Conservation (phyloP, 2,329 filamentous ascomycete species). For the Alternaria brassicae region DNA sequence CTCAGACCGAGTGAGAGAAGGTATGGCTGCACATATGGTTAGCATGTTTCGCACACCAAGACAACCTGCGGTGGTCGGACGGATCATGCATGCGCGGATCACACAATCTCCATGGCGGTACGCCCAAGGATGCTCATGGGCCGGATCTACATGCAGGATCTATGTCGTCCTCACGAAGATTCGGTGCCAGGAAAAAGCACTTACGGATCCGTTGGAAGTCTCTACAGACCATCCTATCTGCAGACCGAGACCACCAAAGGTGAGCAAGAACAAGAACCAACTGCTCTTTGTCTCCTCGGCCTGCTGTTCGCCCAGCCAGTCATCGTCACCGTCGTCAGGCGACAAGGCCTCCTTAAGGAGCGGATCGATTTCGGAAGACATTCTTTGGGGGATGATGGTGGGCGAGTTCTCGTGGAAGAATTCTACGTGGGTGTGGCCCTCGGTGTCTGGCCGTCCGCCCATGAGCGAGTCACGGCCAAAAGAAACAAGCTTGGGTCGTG, state of each 20-base stretch:
- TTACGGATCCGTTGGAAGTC: slow-evolving; percentile 83
- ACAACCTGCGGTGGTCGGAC: not conserved
- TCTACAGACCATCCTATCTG: slow-evolving; percentile 98
- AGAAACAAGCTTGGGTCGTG: slow-evolving; percentile 46
- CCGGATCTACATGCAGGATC: slow-evolving; percentile 12
- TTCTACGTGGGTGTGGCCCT: slow-evolving; percentile 31
- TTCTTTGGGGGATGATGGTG: slow-evolving; percentile 36
- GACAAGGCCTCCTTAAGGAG: slow-evolving; percentile 45
- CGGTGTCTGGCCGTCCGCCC: slow-evolving; percentile 25
- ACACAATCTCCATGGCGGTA: not conserved
- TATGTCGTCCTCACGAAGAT: not conserved
- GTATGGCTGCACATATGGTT: slow-evolving; percentile 52
- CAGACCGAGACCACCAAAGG: slow-evolving; percentile 82
- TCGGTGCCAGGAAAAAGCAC: slow-evolving; percentile 30
- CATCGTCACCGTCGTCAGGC: slow-evolving; percentile 42
- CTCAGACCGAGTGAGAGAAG: slow-evolving; percentile 61
- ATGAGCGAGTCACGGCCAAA: slow-evolving; percentile 41
- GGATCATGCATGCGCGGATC: not conserved
- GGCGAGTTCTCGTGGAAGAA: slow-evolving; percentile 48
- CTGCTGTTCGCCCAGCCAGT: slow-evolving; percentile 55
- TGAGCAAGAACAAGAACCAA: slow-evolving; percentile 86
- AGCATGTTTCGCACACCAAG: not conserved
- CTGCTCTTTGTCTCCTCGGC: slow-evolving; percentile 75
- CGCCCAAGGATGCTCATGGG: not conserved
- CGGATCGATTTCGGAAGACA: slow-evolving; percentile 42